Base-by-base conservation (phyloP, 2,329 filamentous ascomycete genomes). In the Colletotrichum sp. region DNA sequence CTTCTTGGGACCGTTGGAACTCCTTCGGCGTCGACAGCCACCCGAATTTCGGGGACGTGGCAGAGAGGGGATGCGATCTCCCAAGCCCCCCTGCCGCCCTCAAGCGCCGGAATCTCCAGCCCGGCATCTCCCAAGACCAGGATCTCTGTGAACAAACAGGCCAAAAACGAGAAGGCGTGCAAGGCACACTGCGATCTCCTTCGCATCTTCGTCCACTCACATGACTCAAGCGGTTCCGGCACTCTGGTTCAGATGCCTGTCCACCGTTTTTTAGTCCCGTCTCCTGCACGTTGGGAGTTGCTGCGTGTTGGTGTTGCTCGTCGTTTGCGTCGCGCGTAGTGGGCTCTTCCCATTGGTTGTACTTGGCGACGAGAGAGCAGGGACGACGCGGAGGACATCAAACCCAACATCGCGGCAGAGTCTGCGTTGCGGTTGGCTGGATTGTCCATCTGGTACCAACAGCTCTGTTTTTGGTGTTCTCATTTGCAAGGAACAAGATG, bases 401-500 rank as follows among this genome's bases (percentile, higher is more conserved):
- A 67, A 58, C 68, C 43, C 68, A 31, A 57, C 72, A 34, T 74
- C 57, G 69, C 72, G 68, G 57, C 47, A 74, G 68, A 36, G 27
- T 29, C 34, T 71, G 57, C 33, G 29, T 58, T 58, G 62, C 72
- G 68, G 68, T 74, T 74, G 72, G 68, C 58, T 51, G 27, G 24
- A 13, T 21, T 18, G 3, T 27, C 36, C 18, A 24, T 15, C 18
- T 59, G 8, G 33, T 18, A 51, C 72, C 62, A 72, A 72, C 72
- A 9, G 63, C 15, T n/a, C n/a, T 13, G 11, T 65, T 24, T n/a
- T 34, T n/a, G 15, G 8, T 43, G 24, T 31, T 38, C n/a, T 54
- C 4, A 27, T 13, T 15, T 16, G 15, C 27, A 27, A 18, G 34
- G 8, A 29, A 58, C 29, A 21, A 67, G 34, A 66, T 24, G 31